phyloP scores from a whole-genome alignment of 139 green algal genomes.

The Spirogloea muscicola region DNA sequence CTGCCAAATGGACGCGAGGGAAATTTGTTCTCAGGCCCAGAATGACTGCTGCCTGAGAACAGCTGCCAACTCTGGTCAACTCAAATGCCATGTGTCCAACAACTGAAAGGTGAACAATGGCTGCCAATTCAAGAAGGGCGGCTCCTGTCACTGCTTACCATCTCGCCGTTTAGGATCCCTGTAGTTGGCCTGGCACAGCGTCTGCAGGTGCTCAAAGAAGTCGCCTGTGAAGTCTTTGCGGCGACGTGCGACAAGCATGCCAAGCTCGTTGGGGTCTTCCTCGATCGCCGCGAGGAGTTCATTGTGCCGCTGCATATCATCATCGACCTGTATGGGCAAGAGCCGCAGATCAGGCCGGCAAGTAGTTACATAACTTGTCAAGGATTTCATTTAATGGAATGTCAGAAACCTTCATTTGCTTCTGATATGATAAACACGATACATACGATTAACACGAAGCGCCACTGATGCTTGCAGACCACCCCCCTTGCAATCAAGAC shows the following conservation, averaged over 20 bases:
- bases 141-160: constrained; percentile 1
- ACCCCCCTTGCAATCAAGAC: too few species aligned
- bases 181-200: neutral
- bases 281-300: constrained; percentile 20
- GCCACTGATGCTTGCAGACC: too few species aligned
- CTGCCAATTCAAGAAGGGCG: neutral
- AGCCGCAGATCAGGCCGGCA: too few species aligned
- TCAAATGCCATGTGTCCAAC: neutral
- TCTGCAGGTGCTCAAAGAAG: constrained; percentile 41
- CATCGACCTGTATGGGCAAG: constrained; percentile 16
- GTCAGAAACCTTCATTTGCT: too few species aligned
- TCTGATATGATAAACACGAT: too few species aligned
- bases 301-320: constrained; percentile 41
- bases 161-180: constrained; percentile 16
- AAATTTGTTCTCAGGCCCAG: neutral
- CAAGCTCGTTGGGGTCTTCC: constrained; percentile 14
- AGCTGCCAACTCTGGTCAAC: neutral
- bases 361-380: too few species aligned
- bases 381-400: too few species aligned
- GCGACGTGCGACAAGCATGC: constrained; percentile 21
- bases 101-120: neutral
- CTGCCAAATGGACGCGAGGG: neutral
- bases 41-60: neutral
- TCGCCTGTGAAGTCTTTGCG: constrained; percentile 35
- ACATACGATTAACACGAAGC: too few species aligned